These are phyloP conservation scores for Populus hybrid DNA, from an alignment of 441 rosid genomes.

Conservation along the genomic window DNA sequence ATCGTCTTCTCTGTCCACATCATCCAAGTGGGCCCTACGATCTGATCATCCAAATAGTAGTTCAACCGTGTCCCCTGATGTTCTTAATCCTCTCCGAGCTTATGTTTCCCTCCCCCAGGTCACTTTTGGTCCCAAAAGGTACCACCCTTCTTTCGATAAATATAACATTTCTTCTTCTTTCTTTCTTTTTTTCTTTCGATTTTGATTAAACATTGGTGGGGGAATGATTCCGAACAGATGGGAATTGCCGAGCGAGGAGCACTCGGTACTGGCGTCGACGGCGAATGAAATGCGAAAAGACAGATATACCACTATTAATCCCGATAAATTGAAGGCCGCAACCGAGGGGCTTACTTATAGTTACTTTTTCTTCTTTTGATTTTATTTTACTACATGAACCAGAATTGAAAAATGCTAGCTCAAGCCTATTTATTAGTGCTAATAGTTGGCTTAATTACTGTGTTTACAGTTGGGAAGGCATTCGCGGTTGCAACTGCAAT, in stretches of 20 bases:
- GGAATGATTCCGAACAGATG: conserved; percentile 46
- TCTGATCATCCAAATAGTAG: conserved; percentile 30
- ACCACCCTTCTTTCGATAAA: background rate
- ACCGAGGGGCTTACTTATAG: conserved; percentile 73
- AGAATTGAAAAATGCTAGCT: background rate
- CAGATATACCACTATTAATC: conserved; percentile 46
- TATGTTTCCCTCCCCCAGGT: conserved; percentile 80
- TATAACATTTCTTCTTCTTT: background rate
- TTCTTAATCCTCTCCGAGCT: conserved; percentile 79
- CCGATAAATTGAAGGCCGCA: conserved; percentile 80
- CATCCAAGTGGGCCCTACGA: conserved; percentile 71
- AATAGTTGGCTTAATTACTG: background rate
- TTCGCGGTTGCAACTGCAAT: conserved; percentile 69
- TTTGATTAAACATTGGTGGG: background rate
- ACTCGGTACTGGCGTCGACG: conserved; percentile 58
- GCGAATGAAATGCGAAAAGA: conserved; percentile 77
- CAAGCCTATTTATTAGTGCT: background rate
- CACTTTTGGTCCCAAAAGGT: conserved; percentile 92
- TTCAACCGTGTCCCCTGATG: conserved; percentile 45
- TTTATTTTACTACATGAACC: background rate
- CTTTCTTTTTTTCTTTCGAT: background rate
- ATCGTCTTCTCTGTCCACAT: conserved; percentile 59
- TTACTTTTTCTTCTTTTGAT: conserved; percentile 22
- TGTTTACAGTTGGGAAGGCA: conserved; percentile 70
- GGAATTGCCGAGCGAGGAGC: conserved; percentile 58